These are phyloP conservation scores for Tolypocladium endophyticum DNA, from an alignment of 2,329 filamentous ascomycete species.

Conservation along the genomic window DNA sequence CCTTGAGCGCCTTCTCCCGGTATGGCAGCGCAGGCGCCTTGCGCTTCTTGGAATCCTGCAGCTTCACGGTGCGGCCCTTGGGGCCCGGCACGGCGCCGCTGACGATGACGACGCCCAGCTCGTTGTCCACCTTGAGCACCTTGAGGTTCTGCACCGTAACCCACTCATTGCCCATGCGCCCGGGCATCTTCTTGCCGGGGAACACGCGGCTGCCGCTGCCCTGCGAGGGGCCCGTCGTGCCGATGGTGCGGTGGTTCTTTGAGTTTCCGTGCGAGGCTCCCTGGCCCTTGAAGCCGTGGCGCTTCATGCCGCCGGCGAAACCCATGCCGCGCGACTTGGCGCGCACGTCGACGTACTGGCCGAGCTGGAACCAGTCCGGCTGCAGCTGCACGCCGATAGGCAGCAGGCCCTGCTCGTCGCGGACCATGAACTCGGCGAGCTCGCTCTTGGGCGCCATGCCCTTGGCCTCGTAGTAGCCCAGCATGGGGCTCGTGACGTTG, in stretches of 20 bases:
- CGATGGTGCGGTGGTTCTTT: conserved; percentile 84
- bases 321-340: conserved; percentile 78
- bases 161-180: conserved; percentile 82
- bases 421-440: conserved; percentile 81
- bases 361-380: conserved; percentile 85
- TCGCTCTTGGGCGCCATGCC: conserved; percentile 75
- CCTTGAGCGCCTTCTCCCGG: conserved; percentile 32
- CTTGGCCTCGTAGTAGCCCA: conserved; percentile 80
- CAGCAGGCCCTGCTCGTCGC: conserved; percentile 59
- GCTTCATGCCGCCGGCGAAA: conserved; percentile 97
- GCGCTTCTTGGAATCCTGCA: conserved; percentile 90
- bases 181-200: conserved; percentile 97
- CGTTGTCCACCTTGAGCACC: conserved; percentile 77
- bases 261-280: conserved; percentile 91
- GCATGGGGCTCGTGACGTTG: conserved; percentile 71
- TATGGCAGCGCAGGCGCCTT: conserved; percentile 39
- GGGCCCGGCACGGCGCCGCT: conserved; percentile 81
- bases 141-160: conserved; percentile 88
- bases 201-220: conserved; percentile 85
- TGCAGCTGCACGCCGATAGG: conserved; percentile 64
- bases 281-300: conserved; percentile 82
- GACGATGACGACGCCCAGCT: conserved; percentile 79
- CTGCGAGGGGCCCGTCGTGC: conserved; percentile 80
- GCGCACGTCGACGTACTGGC: conserved; percentile 82
- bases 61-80: conserved; percentile 71